Base-by-base conservation (phyloP, 805 yeast species). In the Myxozyma neotropica region DNA sequence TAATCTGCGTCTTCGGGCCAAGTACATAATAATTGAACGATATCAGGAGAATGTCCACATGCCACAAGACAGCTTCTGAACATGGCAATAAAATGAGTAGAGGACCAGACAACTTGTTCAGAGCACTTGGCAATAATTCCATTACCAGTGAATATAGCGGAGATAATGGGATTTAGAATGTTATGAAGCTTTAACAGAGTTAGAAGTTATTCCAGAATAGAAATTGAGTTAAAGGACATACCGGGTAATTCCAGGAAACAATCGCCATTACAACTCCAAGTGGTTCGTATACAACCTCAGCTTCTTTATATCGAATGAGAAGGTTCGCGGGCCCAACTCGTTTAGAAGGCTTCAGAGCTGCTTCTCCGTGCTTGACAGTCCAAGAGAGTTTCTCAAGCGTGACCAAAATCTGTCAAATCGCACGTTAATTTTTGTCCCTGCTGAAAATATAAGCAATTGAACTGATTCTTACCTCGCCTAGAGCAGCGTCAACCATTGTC, bases 191-290 rank as follows among this genome's bases (percentile, higher is more conserved):
- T 17, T 60, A n/a, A 31, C 49, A 36, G 8, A 13, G 21, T 31
- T 40, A 43, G 31, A 2, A 42, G 19, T n/a, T n/a, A n/a, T n/a
- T n/a, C n/a, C n/a, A n/a, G n/a, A n/a, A n/a, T n/a, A n/a, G n/a
- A n/a, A n/a, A n/a, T n/a, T n/a, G n/a, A n/a, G n/a, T n/a, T n/a
- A n/a, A n/a, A n/a, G n/a, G n/a, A n/a, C 62, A 15, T 44, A 63
- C 54, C 0, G 99, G 99, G 72, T 94, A 94, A 71, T 94, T 94
- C 99, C 99, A 94, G 2, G 96, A 89, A 0, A 94, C 89, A 61
- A 94, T 78, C 0, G 98, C 96, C 6, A 95, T 82, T 26, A 93
- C 93, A 12, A 88, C 89, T 5, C 94, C 94, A 56, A 93, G 74
- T 0, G 99, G 98, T 73, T 92, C 96, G 73, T 94, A 94, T 64